Evolutionary conservation across 225 moss, liverwort and hornwort genomes (phyloP), one percentile per base, ranked within the genome.

Genomic region (Bryum argenteum): DNA sequence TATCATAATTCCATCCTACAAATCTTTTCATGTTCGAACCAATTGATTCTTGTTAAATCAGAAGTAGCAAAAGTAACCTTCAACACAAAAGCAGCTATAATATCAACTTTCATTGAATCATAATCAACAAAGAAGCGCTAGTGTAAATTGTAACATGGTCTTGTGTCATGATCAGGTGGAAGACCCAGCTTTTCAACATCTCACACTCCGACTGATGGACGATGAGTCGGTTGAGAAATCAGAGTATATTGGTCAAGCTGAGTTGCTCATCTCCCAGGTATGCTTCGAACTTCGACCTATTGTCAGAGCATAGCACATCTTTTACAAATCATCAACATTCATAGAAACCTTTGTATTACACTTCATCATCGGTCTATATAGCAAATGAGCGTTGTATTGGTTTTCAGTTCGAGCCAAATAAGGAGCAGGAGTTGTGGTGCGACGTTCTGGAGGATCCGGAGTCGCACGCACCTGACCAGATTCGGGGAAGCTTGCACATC

Each of bases 131-230:
- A 33, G 7, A 33, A 4, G 7, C 33, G 33, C 33, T 33, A 26
- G 26, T 69, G 58, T 20, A 9, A 14, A 50, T 70, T 11, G 19
- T 50, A 11, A 45, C 11, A 19, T 23, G 42, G 24, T 44, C 4
- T 1, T 22, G n/a, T 44, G n/a, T 44, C 28, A 2, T 20, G 51
- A 71, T 44, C 44, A 97, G 96, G 96, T 97, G 65, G 96, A 97
- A 77, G 96, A 97, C 56, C 75, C 77, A 11, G 77, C 75, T 8
- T 9, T 5, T 12, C 96, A 97, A 62, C 57, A 50, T 20, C 58
- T 97, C 75, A 90, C 93, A 20, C 66, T 97, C 4, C 79, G 96
- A 39, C 72, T 97, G 72, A 97, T 97, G 96, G 96, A 97, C 61
- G 93, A 93, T 26, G 96, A 97, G 74, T 38, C 75, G 12, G 1